Conservation (phyloP, 2,329 filamentous ascomycete genomes). For the Trichoderma guizhouense region DNA sequence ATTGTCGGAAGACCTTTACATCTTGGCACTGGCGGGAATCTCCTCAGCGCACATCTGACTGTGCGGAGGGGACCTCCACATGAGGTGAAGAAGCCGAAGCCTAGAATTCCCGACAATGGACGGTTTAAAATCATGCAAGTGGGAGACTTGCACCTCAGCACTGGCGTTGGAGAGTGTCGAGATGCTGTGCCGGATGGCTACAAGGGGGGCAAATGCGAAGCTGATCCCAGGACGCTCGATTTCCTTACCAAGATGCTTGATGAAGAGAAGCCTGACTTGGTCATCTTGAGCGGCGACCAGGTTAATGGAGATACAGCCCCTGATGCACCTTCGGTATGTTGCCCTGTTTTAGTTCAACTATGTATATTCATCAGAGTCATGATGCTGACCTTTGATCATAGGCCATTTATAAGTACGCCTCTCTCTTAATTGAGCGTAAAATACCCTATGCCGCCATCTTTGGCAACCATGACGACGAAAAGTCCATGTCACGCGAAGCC, state of each 20-base stretch:
- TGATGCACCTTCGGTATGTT: constrained; percentile 76
- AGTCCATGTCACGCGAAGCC: constrained; percentile 67
- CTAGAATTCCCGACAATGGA: constrained; percentile 80
- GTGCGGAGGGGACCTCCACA: constrained; percentile 68
- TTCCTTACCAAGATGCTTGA: constrained; percentile 82
- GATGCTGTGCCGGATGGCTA: constrained; percentile 75
- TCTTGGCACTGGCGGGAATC: constrained; percentile 59
- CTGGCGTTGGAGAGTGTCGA: constrained; percentile 79
- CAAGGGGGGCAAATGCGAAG: constrained; percentile 78
- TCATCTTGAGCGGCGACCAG: constrained; percentile 89
- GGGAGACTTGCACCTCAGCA: constrained; percentile 91
- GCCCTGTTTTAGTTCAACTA: not conserved
- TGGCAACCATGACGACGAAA: constrained; percentile 96
- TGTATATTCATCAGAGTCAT: not conserved
- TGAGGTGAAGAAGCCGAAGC: constrained; percentile 65
- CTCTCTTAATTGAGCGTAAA: constrained; percentile 77
- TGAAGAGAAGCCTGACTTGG: constrained; percentile 89
- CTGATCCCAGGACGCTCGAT: constrained; percentile 85
- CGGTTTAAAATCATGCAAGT: constrained; percentile 97
- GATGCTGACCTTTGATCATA: constrained; percentile 33
- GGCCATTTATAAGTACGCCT: constrained; percentile 91
- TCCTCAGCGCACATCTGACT: constrained; percentile 70
- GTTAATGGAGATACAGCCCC: constrained; percentile 91
- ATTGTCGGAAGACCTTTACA: constrained; percentile 72
- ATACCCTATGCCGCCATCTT: constrained; percentile 94